Evolutionary conservation across 148 eudicot species (phyloP).

Genomic region (Cornus florida): DNA sequence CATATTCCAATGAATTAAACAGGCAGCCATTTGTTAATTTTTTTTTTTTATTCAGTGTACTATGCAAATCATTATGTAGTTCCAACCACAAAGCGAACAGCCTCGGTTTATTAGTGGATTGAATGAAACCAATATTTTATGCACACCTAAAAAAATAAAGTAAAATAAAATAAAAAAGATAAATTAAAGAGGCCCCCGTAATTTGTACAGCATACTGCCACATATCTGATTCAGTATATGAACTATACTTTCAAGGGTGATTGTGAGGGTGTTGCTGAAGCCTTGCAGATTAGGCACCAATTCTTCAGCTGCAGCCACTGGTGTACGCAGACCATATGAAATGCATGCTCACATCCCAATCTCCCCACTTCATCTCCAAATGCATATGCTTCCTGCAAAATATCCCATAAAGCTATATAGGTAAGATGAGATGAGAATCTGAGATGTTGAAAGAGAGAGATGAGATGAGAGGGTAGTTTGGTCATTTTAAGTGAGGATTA

Average conservation of each 20-base stretch:
- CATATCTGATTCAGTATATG: background rate
- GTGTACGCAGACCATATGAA: constrained; percentile 59
- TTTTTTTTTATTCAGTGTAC: background rate
- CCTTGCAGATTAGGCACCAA: constrained; percentile 98
- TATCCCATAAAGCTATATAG: background rate
- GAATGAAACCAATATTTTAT: background rate
- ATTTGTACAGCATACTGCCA: background rate
- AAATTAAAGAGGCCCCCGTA: background rate
- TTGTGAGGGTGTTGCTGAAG: constrained; percentile 45
- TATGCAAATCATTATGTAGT: background rate
- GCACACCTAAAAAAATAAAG: background rate
- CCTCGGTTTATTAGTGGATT: background rate
- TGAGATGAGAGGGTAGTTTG: too few species aligned
- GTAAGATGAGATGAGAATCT: too few species aligned
- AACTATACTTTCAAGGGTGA: constrained; percentile 15
- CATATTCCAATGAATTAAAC: background rate
- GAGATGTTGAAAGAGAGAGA: too few species aligned
- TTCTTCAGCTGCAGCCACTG: constrained; percentile 86
- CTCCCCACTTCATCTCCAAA: constrained; percentile 67
- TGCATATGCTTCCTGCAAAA: constrained; percentile 76
- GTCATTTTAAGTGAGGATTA: too few species aligned
- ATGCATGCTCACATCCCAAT: constrained; percentile 67
- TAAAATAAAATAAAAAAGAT: background rate
- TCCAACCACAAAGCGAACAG: background rate
- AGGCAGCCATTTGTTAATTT: background rate